Conservation (phyloP, 2,329 filamentous ascomycete species). For the Chaetomium olivaceum region DNA sequence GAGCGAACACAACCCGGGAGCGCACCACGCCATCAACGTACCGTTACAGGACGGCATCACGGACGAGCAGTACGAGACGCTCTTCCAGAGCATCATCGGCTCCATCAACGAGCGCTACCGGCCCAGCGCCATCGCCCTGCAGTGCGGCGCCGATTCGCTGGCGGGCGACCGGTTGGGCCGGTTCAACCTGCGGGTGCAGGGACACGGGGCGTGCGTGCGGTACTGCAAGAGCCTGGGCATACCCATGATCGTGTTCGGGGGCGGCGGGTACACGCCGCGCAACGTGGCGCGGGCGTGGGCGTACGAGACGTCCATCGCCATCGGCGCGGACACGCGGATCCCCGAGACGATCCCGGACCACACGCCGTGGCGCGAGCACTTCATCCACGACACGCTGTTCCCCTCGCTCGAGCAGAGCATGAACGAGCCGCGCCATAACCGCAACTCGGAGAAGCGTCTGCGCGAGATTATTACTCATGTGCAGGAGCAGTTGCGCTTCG, state of each 20-base stretch:
- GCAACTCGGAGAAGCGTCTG: constrained; percentile 75
- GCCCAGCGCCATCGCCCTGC: constrained; percentile 88
- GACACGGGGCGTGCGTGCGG: constrained; percentile 86
- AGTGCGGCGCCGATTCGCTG: constrained; percentile 93
- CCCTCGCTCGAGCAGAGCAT: constrained; percentile 76
- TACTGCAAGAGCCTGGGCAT: constrained; percentile 80
- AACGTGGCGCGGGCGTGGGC: constrained; percentile 98
- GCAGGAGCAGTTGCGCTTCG: constrained; percentile 81
- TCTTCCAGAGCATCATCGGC: constrained; percentile 81
- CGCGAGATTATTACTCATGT: constrained; percentile 75
- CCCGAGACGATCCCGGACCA: constrained; percentile 72
- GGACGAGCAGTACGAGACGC: constrained; percentile 80
- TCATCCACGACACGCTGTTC: constrained; percentile 84
- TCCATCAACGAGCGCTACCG: constrained; percentile 78
- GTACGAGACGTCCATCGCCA: constrained; percentile 90
- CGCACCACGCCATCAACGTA: constrained; percentile 87
- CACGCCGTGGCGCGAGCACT: constrained; percentile 84
- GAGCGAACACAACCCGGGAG: constrained; percentile 80
- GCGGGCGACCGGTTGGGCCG: constrained; percentile 90
- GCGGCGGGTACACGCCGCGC: constrained; percentile 92
- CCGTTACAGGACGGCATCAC: constrained; percentile 89
- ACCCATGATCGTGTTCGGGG: constrained; percentile 87
- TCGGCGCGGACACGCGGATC: constrained; percentile 71
- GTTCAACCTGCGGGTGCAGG: constrained; percentile 95
- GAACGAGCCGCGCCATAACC: constrained; percentile 70